These are phyloP conservation scores for Cladosporium oxysporum DNA, from an alignment of 2,329 filamentous ascomycete genomes.

Conservation along the genomic window DNA sequence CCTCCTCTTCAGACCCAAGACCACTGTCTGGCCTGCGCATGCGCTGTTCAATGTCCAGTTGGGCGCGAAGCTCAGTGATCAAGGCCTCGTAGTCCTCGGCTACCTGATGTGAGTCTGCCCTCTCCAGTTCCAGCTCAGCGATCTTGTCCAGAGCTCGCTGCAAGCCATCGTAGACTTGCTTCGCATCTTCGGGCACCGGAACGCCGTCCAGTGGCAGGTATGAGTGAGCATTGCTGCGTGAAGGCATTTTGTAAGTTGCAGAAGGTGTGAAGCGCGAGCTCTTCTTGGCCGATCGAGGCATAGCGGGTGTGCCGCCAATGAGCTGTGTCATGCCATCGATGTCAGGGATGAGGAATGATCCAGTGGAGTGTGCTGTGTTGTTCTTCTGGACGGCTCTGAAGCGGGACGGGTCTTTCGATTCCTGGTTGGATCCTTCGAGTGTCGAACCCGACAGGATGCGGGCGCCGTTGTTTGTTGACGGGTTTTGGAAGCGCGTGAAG, in stretches of 20 bases:
- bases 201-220: constrained; percentile 56
- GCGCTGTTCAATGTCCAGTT: constrained; percentile 46
- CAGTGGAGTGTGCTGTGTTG: constrained; percentile 1
- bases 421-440: constrained; percentile 17
- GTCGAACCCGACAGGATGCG: constrained; percentile 19
- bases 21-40: constrained; percentile 49
- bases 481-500: constrained; percentile 44
- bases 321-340: constrained; percentile 63
- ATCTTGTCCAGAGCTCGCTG: constrained; percentile 61
- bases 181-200: constrained; percentile 62
- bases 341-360: constrained; percentile 62
- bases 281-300: constrained; percentile 43
- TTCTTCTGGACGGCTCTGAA: constrained; percentile 20
- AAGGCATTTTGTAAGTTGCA: constrained; percentile 36
- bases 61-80: constrained; percentile 53
- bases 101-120: constrained; percentile 55
- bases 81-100: constrained; percentile 62
- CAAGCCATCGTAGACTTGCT: constrained; percentile 62
- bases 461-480: constrained; percentile 11
- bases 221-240: constrained; percentile 35
- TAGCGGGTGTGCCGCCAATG: constrained; percentile 60
- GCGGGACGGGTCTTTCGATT: constrained; percentile 19
- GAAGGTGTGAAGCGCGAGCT: constrained; percentile 54
- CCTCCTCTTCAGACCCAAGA: constrained; percentile 50
- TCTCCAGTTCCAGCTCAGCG: constrained; percentile 57